A percentile compares a stretch with the other conserved stretches of the same genome.
phyloP scores from a whole-genome alignment of 2,329 filamentous ascomycete genomes.

The Pseudogymnoascus sp. region DNA sequence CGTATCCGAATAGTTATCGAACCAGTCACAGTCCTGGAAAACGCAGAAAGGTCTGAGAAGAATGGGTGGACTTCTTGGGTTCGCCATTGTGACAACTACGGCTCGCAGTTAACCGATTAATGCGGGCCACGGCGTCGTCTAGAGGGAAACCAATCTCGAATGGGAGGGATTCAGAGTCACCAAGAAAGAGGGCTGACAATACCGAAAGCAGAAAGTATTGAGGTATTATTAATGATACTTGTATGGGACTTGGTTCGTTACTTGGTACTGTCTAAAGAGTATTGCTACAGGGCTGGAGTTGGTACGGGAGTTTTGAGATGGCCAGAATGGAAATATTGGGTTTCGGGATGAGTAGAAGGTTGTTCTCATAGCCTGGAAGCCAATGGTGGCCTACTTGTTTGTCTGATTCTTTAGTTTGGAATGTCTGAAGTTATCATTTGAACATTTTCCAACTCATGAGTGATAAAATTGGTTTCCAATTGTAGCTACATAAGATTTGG shows the following conservation, averaged over 20 bases:
- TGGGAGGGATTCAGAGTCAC: background rate
- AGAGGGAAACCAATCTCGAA: background rate
- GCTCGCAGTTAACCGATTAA: background rate
- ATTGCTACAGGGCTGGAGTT: background rate
- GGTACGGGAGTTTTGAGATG: background rate
- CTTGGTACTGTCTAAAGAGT: background rate
- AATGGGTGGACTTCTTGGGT: constrained; percentile 18
- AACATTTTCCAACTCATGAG: background rate
- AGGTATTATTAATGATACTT: background rate
- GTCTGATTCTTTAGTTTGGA: background rate
- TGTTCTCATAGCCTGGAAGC: background rate
- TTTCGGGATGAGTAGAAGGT: background rate
- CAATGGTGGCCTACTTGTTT: background rate
- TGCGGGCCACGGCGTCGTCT: background rate
- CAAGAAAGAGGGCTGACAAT: background rate
- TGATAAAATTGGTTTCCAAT: background rate
- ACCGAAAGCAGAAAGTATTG: background rate
- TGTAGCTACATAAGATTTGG: background rate
- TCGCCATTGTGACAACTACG: constrained; percentile 1
- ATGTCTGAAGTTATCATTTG: background rate
- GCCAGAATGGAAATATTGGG: background rate
- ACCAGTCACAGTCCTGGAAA: constrained; percentile 14
- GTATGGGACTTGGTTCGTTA: background rate
- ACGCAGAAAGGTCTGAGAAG: constrained; percentile 13
- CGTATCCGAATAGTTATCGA: constrained; percentile 18